Conservation (phyloP, 352 stramenopile genomes). For the Globisporangium canariense region DNA sequence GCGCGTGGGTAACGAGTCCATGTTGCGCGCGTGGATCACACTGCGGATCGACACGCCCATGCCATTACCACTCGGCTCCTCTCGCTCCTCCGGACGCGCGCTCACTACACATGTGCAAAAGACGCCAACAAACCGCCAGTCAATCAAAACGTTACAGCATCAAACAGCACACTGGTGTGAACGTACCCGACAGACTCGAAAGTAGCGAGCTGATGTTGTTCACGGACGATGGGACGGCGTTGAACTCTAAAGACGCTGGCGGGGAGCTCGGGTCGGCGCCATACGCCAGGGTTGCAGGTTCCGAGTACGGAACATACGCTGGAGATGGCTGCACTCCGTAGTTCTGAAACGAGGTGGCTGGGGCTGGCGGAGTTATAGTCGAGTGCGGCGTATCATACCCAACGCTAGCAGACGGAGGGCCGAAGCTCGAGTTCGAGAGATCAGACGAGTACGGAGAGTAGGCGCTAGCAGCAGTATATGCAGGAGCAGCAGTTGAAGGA, state of each 20-base stretch:
- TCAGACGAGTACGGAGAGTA: conserved; percentile 10
- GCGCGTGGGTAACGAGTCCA: conserved; percentile 72
- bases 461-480: not conserved
- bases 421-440: conserved; percentile 21
- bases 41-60: conserved; percentile 52
- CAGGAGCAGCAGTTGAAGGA: not conserved
- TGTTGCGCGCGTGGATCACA: conserved; percentile 53
- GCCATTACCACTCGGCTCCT: conserved; percentile 67
- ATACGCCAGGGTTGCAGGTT: not conserved
- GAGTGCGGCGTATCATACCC: conserved; percentile 26
- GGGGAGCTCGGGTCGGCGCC: conserved; percentile 25
- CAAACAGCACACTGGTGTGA: not conserved
- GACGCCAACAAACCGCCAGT: not conserved
- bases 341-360: conserved; percentile 16
- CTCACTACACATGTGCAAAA: conserved; percentile 24
- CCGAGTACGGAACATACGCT: conserved; percentile 19
- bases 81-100: conserved; percentile 31
- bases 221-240: conserved; percentile 27
- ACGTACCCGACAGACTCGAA: conserved; percentile 49
- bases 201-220: conserved; percentile 62
- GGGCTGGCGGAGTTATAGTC: conserved; percentile 18
- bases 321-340: conserved; percentile 22
- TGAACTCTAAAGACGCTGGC: conserved; percentile 43
- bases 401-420: conserved; percentile 23
- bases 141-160: not conserved